Evolutionary conservation across 1,284 basidiomycete species (phyloP).

Genomic region (Leccinum angustisporum): DNA sequence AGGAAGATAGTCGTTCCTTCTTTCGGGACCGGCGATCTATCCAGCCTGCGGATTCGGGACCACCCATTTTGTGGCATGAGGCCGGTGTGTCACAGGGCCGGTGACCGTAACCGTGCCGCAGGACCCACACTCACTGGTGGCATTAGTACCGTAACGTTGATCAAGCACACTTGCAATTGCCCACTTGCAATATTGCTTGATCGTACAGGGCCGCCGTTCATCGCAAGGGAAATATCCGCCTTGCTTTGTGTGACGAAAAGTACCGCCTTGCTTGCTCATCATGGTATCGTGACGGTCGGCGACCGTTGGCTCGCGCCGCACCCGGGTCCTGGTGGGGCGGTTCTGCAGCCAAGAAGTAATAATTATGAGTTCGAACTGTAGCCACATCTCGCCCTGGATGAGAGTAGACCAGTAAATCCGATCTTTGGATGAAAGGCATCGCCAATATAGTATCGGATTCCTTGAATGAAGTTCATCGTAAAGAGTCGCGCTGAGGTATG

Average conservation of each 20-base stretch:
- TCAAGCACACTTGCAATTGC: background rate
- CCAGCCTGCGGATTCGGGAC: background rate
- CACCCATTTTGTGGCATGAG: background rate
- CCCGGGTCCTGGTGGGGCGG: background rate
- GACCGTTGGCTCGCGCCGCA: background rate
- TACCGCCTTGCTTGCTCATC: background rate
- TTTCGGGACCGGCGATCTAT: background rate
- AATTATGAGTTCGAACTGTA: background rate
- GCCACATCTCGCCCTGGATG: background rate
- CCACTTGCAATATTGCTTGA: background rate
- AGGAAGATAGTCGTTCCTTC: too few relatives aligned
- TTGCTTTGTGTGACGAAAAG: background rate
- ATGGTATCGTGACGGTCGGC: background rate
- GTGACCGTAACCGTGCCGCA: background rate
- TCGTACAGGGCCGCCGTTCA: background rate
- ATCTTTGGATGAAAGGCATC: background rate
- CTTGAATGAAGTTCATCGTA: background rate
- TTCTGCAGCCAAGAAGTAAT: background rate
- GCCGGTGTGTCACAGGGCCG: background rate
- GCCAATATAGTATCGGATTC: background rate
- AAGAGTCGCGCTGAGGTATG: background rate
- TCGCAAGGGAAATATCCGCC: background rate
- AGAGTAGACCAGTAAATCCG: background rate
- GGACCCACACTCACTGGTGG: background rate
- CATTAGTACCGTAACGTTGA: background rate